Conservation (phyloP, 805 yeast species). For the Metschnikowia colocasiae region DNA sequence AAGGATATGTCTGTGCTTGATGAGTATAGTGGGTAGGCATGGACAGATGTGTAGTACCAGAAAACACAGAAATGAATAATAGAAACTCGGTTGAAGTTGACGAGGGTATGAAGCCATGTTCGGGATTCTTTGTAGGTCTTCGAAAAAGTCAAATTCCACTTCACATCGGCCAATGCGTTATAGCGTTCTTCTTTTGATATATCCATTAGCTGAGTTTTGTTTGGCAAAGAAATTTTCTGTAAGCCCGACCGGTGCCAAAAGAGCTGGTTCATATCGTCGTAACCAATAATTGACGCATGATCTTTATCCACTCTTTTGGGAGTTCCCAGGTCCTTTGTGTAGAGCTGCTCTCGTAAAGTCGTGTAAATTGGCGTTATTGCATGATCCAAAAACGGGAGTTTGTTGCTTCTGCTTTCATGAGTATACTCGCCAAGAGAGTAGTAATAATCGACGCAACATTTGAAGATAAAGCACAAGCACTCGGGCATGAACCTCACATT, state of each 20-base stretch:
- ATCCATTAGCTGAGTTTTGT: constrained; percentile 48
- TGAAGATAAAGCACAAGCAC: constrained; percentile 78
- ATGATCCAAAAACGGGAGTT: constrained; percentile 51
- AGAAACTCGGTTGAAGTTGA: constrained; percentile 79
- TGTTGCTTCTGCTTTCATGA: constrained; percentile 20
- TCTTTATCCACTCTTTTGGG: constrained; percentile 53
- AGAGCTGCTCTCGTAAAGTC: constrained; percentile 55
- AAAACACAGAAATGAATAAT: constrained; percentile 68
- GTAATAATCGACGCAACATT: constrained; percentile 70
- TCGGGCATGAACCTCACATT: constrained; percentile 87
- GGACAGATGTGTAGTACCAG: constrained; percentile 72
- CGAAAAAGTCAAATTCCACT: constrained; percentile 72
- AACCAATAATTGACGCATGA: constrained; percentile 70
- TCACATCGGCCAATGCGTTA: constrained; percentile 46
- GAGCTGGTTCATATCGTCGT: constrained; percentile 85
- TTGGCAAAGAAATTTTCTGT: constrained; percentile 47
- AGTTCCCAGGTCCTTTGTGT: constrained; percentile 40
- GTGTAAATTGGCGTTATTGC: constrained; percentile 71
- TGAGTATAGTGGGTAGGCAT: constrained; percentile 67
- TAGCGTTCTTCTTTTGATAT: constrained; percentile 56
- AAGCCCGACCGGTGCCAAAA: constrained; percentile 81
- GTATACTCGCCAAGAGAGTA: constrained; percentile 42
- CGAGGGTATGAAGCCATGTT: constrained; percentile 94
- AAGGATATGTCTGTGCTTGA: constrained; percentile 47
- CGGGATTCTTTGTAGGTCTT: constrained; percentile 94